These are phyloP conservation scores for Penicillium simplicissimum DNA, from an alignment of 495 filamentous ascomycete species.

Conservation along the genomic window DNA sequence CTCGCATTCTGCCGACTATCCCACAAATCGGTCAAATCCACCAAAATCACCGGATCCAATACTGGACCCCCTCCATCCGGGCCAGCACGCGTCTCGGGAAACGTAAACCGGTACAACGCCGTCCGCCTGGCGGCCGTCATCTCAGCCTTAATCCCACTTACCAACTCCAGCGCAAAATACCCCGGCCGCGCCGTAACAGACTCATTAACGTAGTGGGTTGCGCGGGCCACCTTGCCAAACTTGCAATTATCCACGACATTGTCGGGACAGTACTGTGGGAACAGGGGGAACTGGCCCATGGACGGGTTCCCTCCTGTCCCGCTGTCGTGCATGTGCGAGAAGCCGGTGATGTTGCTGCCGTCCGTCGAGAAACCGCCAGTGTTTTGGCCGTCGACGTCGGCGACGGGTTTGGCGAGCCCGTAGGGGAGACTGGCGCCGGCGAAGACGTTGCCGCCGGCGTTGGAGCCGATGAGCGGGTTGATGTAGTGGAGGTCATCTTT, in stretches of 20 bases:
- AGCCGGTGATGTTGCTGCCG: slow-evolving; percentile 59
- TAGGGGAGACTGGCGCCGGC: slow-evolving; percentile 73
- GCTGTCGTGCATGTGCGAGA: slow-evolving; percentile 67
- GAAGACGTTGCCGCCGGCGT: slow-evolving; percentile 66
- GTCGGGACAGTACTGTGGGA: slow-evolving; percentile 62
- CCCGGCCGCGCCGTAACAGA: slow-evolving; percentile 65
- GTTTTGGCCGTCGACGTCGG: slow-evolving; percentile 66
- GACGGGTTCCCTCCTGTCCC: slow-evolving; percentile 68
- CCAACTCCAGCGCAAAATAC: slow-evolving; percentile 63
- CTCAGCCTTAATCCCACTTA: slow-evolving; percentile 59
- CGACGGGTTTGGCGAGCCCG: slow-evolving; percentile 72
- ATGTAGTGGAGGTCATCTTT: slow-evolving; percentile 36
- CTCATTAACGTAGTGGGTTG: slow-evolving; percentile 45
- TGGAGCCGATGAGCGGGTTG: slow-evolving; percentile 57
- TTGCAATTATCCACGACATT: slow-evolving; percentile 62
- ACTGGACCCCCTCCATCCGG: slow-evolving; percentile 31
- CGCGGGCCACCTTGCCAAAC: slow-evolving; percentile 54
- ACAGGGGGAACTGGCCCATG: slow-evolving; percentile 72
- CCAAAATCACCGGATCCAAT: slow-evolving; percentile 56
- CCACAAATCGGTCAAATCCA: slow-evolving; percentile 68
- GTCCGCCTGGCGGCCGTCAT: slow-evolving; percentile 69
- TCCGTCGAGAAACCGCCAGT: slow-evolving; percentile 74
- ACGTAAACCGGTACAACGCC: slow-evolving; percentile 69
- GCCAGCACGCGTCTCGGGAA: slow-evolving; percentile 48
- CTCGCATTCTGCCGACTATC: slow-evolving; percentile 64